Evolutionary conservation across 768 basidiomycete species (phyloP), one percentile per base, ranked within the genome.

Genomic region (Russula emetica): DNA sequence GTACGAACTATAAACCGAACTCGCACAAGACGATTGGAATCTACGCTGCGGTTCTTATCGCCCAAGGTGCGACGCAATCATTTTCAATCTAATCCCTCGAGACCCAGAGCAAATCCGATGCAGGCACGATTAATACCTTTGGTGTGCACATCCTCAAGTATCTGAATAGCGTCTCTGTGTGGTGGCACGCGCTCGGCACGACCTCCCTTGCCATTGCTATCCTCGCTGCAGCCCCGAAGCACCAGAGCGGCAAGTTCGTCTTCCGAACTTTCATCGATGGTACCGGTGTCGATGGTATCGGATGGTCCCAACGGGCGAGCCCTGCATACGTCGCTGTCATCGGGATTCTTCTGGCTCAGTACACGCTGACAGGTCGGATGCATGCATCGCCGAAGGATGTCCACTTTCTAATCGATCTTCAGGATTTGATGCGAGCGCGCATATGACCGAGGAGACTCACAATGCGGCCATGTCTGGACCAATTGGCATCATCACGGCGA

Each of bases 401-500:
- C 8, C n/a, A 3, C 34, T 28, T 42, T 24, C 18, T 56, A 49
- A 11, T 14, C 4, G 7, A n/a, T 24, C 67, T 47, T 5, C 55
- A 85, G 87, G 86, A 2, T 90, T 87, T 71, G 88, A 90, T 69
- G 88, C 88, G 18, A 82, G 87, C 71, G 81, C 87, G 57, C 62
- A 87, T 84, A 86, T 88, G 86, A 87, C 86, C 0, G 89, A 91
- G 74, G 89, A 92, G 74, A 92, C 90, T 0, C 82, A 76, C 54
- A 87, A 82, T 69, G 75, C 75, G 24, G 75, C 75, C 26, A 85
- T 82, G 80, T 82, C 86, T 47, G 88, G 86, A 1, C 79, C 82
- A 32, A 80, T 85, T 30, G 86, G 86, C 1, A 88, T 88, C 61
- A 71, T 88, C 50, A 86, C 84, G 80, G 80, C 86, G 28, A 87